Conservation (phyloP, 2,329 filamentous ascomycete genomes). For the Fusarium graminum region DNA sequence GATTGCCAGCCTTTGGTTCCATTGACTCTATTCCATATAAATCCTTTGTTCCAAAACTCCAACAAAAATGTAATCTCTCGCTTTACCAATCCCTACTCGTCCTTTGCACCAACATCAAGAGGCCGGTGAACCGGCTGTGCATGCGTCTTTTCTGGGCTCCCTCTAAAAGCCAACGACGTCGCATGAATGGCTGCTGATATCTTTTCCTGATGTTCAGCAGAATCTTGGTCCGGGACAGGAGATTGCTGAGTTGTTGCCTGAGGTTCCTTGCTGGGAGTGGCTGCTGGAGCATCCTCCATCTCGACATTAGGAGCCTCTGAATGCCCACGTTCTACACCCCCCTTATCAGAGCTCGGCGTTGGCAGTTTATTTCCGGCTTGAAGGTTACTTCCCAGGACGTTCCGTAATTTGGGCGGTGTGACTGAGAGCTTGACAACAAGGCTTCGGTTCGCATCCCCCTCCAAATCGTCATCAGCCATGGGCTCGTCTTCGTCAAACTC, state of each 20-base stretch:
- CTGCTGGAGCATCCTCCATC: constrained; percentile 47
- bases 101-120: constrained; percentile 51
- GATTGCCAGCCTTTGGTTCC: constrained; percentile 30
- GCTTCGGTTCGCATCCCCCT: constrained; percentile 65
- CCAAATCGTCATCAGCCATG: constrained; percentile 67
- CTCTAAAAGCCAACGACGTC: constrained; percentile 69
- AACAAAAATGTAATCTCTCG: constrained; percentile 36
- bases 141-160: constrained; percentile 70
- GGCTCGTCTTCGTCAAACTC: constrained; percentile 69
- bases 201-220: constrained; percentile 38
- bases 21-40: constrained; percentile 44
- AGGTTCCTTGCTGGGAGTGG: constrained; percentile 13
- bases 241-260: constrained; percentile 19
- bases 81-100: constrained; percentile 44
- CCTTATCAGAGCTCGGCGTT: constrained; percentile 40
- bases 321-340: constrained; percentile 23
- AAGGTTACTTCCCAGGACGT: constrained; percentile 46
- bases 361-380: constrained; percentile 45
- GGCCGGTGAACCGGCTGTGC: constrained; percentile 50
- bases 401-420: constrained; percentile 57
- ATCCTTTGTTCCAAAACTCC: constrained; percentile 46
- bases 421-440: constrained; percentile 81
- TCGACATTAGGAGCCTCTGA: constrained; percentile 40
- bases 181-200: constrained; percentile 54
- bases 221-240: constrained; percentile 21